Evolutionary conservation across 176 grass and related monocot species (phyloP), one percentile per base, ranked within the genome.

Genomic region (Oryza meridionalis): DNA sequence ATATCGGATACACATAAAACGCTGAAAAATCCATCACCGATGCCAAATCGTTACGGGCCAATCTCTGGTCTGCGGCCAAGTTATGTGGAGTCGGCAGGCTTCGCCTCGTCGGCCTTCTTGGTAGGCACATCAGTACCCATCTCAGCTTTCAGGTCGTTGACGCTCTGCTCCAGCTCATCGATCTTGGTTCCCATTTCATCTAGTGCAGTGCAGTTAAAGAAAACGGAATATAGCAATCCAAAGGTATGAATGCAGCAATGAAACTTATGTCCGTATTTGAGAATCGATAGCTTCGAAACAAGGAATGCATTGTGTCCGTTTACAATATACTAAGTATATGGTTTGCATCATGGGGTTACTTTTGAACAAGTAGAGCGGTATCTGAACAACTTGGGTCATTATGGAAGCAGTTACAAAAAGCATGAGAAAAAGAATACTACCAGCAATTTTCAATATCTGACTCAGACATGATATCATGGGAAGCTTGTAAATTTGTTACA

Each of bases 181-280:
- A 98, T 98, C 88, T 92, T 94, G 72, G 76, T 86, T 84, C 91
- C 95, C 91, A 98, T 98, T 73, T 98, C 95, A 82, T 98, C 95
- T 82, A 95, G 95, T 98, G 89, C 77, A 69, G 38, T 65, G 84
- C 6, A 64, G 90, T 98, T 90, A 98, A 94, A 86, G 81, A 75
- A 85, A 89, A 76, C 21, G 84, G 40, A 90, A 3, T 31, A 66
- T 37, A 21, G 83, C 33, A 38, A 26, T 16, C 67, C 6, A 40
- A 4, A 86, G 2, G 37, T 53, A 79, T 40, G 64, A 70, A 70
- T 70, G 75, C 6, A 33, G 26, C 40, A 15, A 43, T 16, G 29
- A 8, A 21, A 79, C 12, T 78, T 43, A 19, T 62, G 32, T n/a
- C 9, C 26, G 37, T 26, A 81, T 73, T 58, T 67, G 19, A 53